Evolutionary conservation across 495 filamentous ascomycete species (phyloP), one percentile per base, ranked within the genome.

Genomic region (Neurospora pannonica): DNA sequence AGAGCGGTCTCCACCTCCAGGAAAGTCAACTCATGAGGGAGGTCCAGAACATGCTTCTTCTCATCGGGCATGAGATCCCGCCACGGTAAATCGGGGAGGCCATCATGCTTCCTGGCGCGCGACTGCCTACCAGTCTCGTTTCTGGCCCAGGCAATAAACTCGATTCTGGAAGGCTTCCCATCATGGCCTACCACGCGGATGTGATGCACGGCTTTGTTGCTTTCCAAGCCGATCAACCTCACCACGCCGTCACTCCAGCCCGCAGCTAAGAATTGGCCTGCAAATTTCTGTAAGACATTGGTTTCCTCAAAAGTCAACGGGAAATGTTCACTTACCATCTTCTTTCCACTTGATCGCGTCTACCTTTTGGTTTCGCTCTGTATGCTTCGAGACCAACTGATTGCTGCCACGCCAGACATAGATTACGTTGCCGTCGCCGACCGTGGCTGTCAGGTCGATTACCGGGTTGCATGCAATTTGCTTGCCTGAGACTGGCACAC

Each of bases 361-460:
- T 38, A 89, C 86, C 75, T 86, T 86, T n/a, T 86, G 70, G 40
- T 81, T 83, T 42, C 80, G 82, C 73, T 89, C 87, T 43, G 79
- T 83, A 39, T 81, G 81, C 78, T 83, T 86, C 15, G 82, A 82
- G 10, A 87, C 81, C 31, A 81, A 71, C 75, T 83, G 82, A n/a
- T 80, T 83, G 76, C 81, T 86, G 75, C 78, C 81, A 43, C 81
- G 84, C 83, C 80, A 88, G 7, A 92, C 89, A 77, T 76, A 75
- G 62, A 95, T 91, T 3, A 92, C 90, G 77, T 92, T 90, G 0
- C 90, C 90, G 71, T 92, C 94, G 70, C 80, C 93, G 77, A 75
- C 93, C 17, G 90, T 90, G n/a, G 90, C 91, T 40, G 93, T 83
- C 71, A 97, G 86, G 82, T 96, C 93, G 88, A 95, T 93, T 34